Evolutionary conservation across 2,329 filamentous ascomycete genomes (phyloP).

Genomic region (Colletotrichum somersetense): DNA sequence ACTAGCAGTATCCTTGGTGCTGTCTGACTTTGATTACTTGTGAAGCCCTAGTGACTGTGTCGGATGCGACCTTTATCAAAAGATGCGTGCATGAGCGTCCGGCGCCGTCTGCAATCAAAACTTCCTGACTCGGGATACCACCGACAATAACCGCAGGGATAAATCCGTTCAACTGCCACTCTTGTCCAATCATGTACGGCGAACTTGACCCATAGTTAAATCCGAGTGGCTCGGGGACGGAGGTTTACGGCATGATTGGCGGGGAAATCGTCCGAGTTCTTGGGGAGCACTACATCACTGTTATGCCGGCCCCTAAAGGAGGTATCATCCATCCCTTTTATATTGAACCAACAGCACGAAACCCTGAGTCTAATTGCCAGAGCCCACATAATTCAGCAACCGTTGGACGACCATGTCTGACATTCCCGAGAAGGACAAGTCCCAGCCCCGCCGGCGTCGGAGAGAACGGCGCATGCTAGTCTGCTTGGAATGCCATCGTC

Average conservation of each 20-base stretch:
- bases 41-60: neutral
- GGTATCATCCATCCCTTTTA: neutral
- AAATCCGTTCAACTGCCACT: neutral
- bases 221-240: neutral
- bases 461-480: slow-evolving; percentile 23
- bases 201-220: neutral
- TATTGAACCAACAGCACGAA: neutral
- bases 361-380: too few species aligned
- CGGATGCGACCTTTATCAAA: neutral
- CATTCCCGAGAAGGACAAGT: neutral
- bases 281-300: neutral
- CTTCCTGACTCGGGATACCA: neutral
- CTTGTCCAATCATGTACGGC: neutral
- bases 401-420: neutral
- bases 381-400: neutral
- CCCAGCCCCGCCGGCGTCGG: slow-evolving; percentile 10
- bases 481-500: slow-evolving; percentile 26
- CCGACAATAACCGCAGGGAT: too few species aligned
- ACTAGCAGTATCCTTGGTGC: neutral
- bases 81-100: neutral
- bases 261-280: neutral
- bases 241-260: neutral
- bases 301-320: neutral
- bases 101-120: too few species aligned
- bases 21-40: slow-evolving; percentile 27